These are phyloP conservation scores for Daldinia loculata DNA, from an alignment of 495 filamentous ascomycete genomes.

Conservation along the genomic window DNA sequence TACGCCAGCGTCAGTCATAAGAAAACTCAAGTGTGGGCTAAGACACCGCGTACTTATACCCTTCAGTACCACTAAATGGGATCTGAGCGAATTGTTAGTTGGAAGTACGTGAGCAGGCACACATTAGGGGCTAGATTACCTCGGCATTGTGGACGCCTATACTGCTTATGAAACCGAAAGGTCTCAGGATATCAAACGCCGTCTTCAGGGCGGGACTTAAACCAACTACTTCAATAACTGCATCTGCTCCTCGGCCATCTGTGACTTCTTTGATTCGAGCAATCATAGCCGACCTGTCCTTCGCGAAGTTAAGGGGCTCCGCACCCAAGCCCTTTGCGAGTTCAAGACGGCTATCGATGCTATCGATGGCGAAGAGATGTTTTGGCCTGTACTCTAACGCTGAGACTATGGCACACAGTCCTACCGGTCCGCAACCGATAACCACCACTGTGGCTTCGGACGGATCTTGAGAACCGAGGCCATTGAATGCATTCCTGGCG, in stretches of 20 bases:
- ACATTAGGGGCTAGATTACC: slow-evolving; percentile 52
- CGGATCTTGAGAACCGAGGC: slow-evolving; percentile 68
- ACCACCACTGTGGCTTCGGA: slow-evolving; percentile 77
- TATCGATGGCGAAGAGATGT: slow-evolving; percentile 86
- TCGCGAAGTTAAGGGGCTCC: slow-evolving; percentile 84
- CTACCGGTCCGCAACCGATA: slow-evolving; percentile 90
- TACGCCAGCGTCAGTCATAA: slow-evolving; percentile 36
- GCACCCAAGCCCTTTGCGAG: slow-evolving; percentile 81
- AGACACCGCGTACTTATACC: slow-evolving; percentile 66
- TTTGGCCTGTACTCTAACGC: slow-evolving; percentile 82
- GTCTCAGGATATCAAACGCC: slow-evolving; percentile 84
- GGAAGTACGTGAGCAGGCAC: background rate
- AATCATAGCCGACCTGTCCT: slow-evolving; percentile 71
- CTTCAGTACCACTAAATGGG: slow-evolving; percentile 83
- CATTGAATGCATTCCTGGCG: slow-evolving; percentile 80
- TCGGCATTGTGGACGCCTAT: slow-evolving; percentile 94
- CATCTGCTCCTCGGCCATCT: slow-evolving; percentile 86
- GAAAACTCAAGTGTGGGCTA: background rate
- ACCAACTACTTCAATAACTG: slow-evolving; percentile 91
- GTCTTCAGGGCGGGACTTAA: slow-evolving; percentile 82
- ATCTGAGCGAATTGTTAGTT: slow-evolving; percentile 62
- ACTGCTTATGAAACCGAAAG: slow-evolving; percentile 86
- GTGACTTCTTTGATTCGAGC: slow-evolving; percentile 79
- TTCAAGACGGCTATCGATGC: slow-evolving; percentile 78
- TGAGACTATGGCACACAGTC: slow-evolving; percentile 86